Conservation (phyloP, 345 rosid genomes). For the Raphanus sativus region DNA sequence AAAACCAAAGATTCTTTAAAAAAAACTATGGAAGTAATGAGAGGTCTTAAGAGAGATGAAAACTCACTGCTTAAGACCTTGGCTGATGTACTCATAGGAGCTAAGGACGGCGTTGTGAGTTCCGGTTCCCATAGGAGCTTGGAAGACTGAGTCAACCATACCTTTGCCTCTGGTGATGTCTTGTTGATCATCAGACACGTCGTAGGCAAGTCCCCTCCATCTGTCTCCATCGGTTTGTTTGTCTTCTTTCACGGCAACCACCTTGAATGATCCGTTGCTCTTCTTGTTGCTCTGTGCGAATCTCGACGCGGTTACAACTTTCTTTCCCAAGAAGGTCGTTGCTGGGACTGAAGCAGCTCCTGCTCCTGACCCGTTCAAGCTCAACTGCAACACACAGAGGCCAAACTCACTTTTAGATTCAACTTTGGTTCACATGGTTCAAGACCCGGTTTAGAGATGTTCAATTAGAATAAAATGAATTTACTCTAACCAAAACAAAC, state of each 20-base stretch:
- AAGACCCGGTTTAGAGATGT: constrained; percentile 15
- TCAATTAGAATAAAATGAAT: neutral
- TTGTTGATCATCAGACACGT: constrained; percentile 87
- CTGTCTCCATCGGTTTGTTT: constrained; percentile 69
- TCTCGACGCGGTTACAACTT: constrained; percentile 48
- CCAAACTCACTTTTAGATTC: neutral
- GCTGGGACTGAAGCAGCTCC: constrained; percentile 56
- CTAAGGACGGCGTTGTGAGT: constrained; percentile 86
- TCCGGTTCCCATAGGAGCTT: constrained; percentile 73
- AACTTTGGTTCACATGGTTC: neutral
- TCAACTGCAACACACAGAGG: constrained; percentile 49
- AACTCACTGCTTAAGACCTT: constrained; percentile 71
- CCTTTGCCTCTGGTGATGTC: constrained; percentile 97
- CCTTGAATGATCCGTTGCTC: constrained; percentile 49
- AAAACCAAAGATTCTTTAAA: neutral
- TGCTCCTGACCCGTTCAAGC: constrained; percentile 69
- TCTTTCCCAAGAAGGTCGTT: constrained; percentile 81
- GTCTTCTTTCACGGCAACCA: constrained; percentile 53
- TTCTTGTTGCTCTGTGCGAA: constrained; percentile 41
- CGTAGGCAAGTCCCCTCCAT: constrained; percentile 74
- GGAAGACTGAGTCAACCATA: constrained; percentile 91
- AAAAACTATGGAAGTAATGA: neutral
- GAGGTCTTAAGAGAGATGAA: neutral
- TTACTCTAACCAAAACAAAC: neutral
- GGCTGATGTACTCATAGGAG: constrained; percentile 79